phyloP scores from a whole-genome alignment of 345 rosid genomes.

The Trapa bicornis region DNA sequence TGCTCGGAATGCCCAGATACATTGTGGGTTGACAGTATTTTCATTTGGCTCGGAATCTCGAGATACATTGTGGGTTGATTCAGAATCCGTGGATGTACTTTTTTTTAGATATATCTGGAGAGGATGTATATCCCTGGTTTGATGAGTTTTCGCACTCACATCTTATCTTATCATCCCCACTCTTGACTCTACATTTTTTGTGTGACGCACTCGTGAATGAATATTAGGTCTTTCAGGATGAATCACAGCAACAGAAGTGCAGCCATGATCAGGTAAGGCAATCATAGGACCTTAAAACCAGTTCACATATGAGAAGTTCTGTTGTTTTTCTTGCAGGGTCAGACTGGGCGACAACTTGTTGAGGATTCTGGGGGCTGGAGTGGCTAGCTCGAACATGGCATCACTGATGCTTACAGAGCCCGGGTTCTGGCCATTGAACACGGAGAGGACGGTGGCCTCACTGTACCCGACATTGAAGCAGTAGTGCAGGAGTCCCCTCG shows the following conservation, averaged over 20 bases:
- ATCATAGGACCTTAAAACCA: neutral
- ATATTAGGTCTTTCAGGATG: neutral
- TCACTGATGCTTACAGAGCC: slow-evolving; percentile 42
- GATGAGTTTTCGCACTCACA: too few relatives aligned
- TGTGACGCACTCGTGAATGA: neutral
- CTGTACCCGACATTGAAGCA: slow-evolving; percentile 47
- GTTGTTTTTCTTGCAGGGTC: slow-evolving; percentile 5
- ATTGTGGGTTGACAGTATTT: too few relatives aligned
- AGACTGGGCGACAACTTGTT: neutral
- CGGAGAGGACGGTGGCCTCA: slow-evolving; percentile 35
- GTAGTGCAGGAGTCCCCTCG: slow-evolving; percentile 59
- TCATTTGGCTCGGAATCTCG: neutral
- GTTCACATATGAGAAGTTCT: neutral
- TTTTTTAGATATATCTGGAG: too few relatives aligned
- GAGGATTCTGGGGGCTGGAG: neutral
- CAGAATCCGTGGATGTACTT: too few relatives aligned
- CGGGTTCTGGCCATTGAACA: slow-evolving; percentile 71
- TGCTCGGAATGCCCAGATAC: too few relatives aligned
- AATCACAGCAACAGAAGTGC: neutral
- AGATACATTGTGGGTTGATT: neutral
- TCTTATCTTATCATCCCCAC: too few relatives aligned
- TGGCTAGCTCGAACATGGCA: slow-evolving; percentile 15
- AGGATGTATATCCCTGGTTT: too few relatives aligned
- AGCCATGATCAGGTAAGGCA: neutral
- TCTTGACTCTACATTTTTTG: too few relatives aligned